Percentiles rank a stretch among this genome's conserved stretches.
phyloP scores from a whole-genome alignment of 176 grass and related monocot species.

The Oryza brachyantha region DNA sequence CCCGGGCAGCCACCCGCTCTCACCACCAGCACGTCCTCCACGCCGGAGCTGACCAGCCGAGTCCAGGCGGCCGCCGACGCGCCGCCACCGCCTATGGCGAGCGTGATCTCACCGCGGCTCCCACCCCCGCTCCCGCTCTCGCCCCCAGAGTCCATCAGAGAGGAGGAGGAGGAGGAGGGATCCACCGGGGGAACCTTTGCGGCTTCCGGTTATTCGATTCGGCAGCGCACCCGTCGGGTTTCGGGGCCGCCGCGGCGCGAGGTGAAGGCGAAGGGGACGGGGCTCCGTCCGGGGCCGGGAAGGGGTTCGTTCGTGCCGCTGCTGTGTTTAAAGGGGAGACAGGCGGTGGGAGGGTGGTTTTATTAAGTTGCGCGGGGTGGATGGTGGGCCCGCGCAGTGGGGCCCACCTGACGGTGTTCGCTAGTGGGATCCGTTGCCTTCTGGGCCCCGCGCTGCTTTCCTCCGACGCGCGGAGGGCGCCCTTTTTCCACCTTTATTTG shows the following conservation, averaged over 20 bases:
- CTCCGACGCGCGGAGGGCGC: background rate
- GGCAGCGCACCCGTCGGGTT: conserved; percentile 29
- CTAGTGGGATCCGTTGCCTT: conserved; percentile 17
- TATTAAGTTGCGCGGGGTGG: conserved; percentile 17
- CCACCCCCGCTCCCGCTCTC: conserved; percentile 5
- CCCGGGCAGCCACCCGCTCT: no score
- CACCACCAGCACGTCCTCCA: conserved; percentile 39
- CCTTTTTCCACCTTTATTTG: background rate
- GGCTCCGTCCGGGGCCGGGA: background rate
- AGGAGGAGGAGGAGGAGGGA: conserved; percentile 26
- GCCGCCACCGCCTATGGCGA: conserved; percentile 32
- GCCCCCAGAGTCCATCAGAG: conserved; percentile 33
- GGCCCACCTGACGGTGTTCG: background rate
- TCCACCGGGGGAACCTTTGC: background rate
- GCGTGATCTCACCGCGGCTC: conserved; percentile 21
- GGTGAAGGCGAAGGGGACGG: background rate
- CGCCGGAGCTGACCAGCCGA: conserved; percentile 44
- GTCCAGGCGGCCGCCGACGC: conserved; percentile 47
- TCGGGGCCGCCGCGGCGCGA: conserved; percentile 31
- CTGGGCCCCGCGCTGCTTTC: conserved; percentile 21
- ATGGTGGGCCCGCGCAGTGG: background rate
- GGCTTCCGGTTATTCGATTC: background rate
- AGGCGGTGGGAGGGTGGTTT: conserved; percentile 51
- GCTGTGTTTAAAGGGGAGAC: conserved; percentile 51
- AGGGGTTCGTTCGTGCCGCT: background rate